Base-by-base conservation (phyloP, 2,329 filamentous ascomycete species). In the Fusarium nisikadoi region DNA sequence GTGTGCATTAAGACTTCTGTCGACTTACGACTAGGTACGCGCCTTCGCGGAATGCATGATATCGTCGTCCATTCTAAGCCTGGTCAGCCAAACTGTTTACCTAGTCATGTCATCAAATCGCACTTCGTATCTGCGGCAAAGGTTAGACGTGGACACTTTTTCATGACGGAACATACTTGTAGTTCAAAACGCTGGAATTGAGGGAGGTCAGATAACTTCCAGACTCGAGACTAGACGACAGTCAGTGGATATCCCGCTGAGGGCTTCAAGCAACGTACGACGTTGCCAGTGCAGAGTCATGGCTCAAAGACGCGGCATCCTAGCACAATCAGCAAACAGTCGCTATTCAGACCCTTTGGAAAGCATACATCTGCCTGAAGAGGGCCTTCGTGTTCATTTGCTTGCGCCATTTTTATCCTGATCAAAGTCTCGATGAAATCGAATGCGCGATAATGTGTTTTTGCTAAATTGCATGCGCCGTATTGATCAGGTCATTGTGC, bases 1-100 rank as follows among this genome's bases (percentile, higher is more conserved):
- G 29, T 11, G 11, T 31, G 29, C 29, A 10, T 9, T 31, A 6
- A 17, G 16, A 43, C 4, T 17, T 5, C 6, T 31, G 6, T 20
- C 2, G 1, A 12, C 57, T 54, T 58, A 67, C 64, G 2, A 68
- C 62, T 11, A 68, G 31, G 16, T 68, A 68, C 0, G 62, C 62
- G 13, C 65, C 65, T 13, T 68, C 65, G 0, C 65, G 62, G 8
- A 68, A 68, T 3, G 65, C 65, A 45, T 68, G 65, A 25, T 68
- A 68, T 16, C 65, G 62, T 2, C 65, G 65, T 7, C 65, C 62
- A 39, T 68, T 68, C 65, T 68, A 50, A 0, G 4, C 2, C 4
- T 6, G 20, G 27, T 52, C 8, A 59, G 29, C 8, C 25, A 10
- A 25, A 25, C 23, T 25, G 23, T n/a, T n/a, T n/a, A n/a, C n/a